Conservation (phyloP, 164 flowering plant species). For the Kalanchoe fedtschenkoi region DNA sequence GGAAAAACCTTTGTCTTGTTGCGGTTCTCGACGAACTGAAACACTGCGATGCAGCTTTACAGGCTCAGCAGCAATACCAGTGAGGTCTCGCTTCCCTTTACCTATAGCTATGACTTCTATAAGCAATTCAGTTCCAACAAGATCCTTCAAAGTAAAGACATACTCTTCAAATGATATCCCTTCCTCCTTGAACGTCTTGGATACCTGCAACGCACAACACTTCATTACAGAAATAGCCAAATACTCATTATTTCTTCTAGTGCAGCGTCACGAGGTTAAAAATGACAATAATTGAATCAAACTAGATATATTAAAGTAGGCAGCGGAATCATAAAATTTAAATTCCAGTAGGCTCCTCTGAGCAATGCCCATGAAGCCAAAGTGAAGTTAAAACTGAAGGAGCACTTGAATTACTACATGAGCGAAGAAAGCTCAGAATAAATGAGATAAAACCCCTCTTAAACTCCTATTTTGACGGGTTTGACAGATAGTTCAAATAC, state of each 20-base stretch:
- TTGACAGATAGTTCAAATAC: too few relatives aligned
- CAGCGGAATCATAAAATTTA: too few relatives aligned
- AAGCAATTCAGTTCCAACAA: slow-evolving; percentile 14
- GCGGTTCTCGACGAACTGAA: slow-evolving; percentile 13
- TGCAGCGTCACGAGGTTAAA: too few relatives aligned
- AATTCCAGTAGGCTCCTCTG: too few relatives aligned
- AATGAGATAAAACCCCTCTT: too few relatives aligned
- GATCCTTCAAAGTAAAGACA: slow-evolving; percentile 17
- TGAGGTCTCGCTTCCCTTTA: slow-evolving; percentile 26
- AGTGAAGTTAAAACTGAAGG: too few relatives aligned
- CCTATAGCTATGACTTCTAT: slow-evolving; percentile 17
- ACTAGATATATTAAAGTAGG: too few relatives aligned
- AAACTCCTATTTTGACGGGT: too few relatives aligned
- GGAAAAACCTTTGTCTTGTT: slow-evolving; percentile 22
- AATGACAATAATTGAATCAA: too few relatives aligned
- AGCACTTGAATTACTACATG: too few relatives aligned
- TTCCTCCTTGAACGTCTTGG: slow-evolving; percentile 14
- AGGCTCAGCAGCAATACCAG: slow-evolving; percentile 12
- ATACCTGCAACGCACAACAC: slow-evolving; percentile 13
- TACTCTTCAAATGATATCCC: slow-evolving; percentile 19
- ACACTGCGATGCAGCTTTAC: slow-evolving; percentile 9
- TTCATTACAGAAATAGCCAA: not conserved
- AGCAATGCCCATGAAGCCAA: too few relatives aligned
- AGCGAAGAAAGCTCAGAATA: too few relatives aligned
- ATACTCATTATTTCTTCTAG: not conserved